These are phyloP conservation scores for Thecaphora frezii DNA, from an alignment of 1,284 basidiomycete species.

Conservation along the genomic window DNA sequence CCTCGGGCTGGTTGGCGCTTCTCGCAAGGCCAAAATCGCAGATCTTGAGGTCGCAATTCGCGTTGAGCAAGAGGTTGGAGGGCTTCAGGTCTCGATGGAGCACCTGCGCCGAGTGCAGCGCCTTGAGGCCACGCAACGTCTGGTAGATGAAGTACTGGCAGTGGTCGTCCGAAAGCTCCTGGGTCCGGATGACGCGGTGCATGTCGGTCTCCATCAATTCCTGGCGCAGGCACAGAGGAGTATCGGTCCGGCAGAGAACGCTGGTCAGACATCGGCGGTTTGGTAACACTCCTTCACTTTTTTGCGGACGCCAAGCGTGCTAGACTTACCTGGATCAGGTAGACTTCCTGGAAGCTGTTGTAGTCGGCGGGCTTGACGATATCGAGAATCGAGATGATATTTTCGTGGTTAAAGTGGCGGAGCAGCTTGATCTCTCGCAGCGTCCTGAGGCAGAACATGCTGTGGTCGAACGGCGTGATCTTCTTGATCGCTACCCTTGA, in stretches of 20 bases:
- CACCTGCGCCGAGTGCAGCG: constrained; percentile 57
- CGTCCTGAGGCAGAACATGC: constrained; percentile 58
- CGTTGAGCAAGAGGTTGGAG: constrained; percentile 54
- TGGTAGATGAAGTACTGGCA: constrained; percentile 95
- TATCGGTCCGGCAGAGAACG: no score
- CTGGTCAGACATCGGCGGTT: no score
- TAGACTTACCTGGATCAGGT: constrained; percentile 66
- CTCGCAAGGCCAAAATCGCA: constrained; percentile 59
- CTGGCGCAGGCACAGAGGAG: constrained; percentile 6
- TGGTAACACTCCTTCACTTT: no score
- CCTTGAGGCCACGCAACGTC: constrained; percentile 58
- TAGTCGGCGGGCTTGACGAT: constrained; percentile 62
- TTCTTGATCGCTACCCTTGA: constrained; percentile 61
- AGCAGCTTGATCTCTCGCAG: constrained; percentile 57
- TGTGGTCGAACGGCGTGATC: constrained; percentile 57
- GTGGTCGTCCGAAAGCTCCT: constrained; percentile 70
- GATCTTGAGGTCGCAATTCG: constrained; percentile 57
- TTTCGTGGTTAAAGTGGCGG: constrained; percentile 57
- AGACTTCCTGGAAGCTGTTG: constrained; percentile 93
- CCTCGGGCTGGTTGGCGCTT: constrained; percentile 55
- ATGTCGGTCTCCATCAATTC: constrained; percentile 59
- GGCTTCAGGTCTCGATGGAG: constrained; percentile 57
- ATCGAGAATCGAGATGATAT: constrained; percentile 52
- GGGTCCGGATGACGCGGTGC: constrained; percentile 58
- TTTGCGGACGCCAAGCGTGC: no score